phyloP scores from a whole-genome alignment of 495 filamentous ascomycete species.

The Penicillium crystallinum region DNA sequence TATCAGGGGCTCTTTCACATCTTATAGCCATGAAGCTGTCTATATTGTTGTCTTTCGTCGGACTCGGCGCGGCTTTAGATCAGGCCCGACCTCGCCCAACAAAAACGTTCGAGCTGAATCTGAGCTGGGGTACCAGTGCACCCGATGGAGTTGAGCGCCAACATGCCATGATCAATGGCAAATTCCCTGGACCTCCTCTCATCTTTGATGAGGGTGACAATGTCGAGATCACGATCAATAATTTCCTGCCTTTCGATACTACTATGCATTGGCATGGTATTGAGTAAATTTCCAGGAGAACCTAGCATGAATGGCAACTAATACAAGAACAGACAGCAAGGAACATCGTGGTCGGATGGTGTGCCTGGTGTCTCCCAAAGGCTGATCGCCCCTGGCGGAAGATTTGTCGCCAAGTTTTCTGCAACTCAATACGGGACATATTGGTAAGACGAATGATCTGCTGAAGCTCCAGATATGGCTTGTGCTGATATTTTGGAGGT shows the following conservation, averaged over 20 bases:
- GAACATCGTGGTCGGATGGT: slow-evolving; percentile 36
- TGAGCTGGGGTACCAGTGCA: slow-evolving; percentile 30
- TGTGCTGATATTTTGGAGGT: slow-evolving; percentile 5
- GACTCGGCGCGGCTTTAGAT: neutral
- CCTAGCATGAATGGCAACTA: neutral
- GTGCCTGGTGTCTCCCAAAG: slow-evolving; percentile 36
- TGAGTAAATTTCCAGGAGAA: neutral
- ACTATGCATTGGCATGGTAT: slow-evolving; percentile 41
- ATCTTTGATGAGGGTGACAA: slow-evolving; percentile 52
- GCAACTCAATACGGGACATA: slow-evolving; percentile 42
- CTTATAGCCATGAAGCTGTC: neutral
- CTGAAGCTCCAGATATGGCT: neutral
- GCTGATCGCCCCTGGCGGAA: slow-evolving; percentile 32
- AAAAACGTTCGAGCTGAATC: slow-evolving; percentile 3
- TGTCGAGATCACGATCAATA: slow-evolving; percentile 38
- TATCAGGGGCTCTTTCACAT: neutral
- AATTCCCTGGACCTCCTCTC: slow-evolving; percentile 49
- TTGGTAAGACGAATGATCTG: slow-evolving; percentile 22
- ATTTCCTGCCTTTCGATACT: slow-evolving; percentile 30
- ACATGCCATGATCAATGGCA: slow-evolving; percentile 50
- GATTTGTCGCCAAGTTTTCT: slow-evolving; percentile 35
- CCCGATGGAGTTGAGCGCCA: slow-evolving; percentile 34
- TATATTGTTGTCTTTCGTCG: neutral
- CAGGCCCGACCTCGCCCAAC: neutral
- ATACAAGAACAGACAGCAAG: slow-evolving; percentile 9